phyloP scores from a whole-genome alignment of 2,329 filamentous ascomycete species.

The Hypoxylon rubiginosum region DNA sequence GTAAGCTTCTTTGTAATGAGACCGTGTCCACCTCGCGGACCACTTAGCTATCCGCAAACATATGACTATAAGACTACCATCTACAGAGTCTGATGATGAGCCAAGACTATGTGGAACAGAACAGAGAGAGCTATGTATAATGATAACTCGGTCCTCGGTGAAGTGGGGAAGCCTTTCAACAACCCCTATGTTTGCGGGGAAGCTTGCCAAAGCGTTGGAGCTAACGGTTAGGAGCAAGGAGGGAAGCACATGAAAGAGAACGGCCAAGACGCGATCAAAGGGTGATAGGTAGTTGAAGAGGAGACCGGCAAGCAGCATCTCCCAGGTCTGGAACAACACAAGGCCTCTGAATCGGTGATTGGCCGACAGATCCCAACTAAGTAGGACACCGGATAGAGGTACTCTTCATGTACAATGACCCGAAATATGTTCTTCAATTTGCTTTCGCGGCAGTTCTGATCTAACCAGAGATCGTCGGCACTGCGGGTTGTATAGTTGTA shows the following conservation, averaged over 20 bases:
- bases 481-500: constrained; percentile 7
- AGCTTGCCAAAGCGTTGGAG: constrained; percentile 38
- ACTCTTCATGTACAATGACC: constrained; percentile 27
- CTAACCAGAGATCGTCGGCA: constrained; percentile 31
- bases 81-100: constrained; percentile 9
- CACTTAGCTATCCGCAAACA: constrained; percentile 4
- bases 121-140: constrained; percentile 10
- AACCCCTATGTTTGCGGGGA: constrained; percentile 37
- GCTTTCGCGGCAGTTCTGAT: constrained; percentile 40
- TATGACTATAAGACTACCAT: constrained; percentile 14
- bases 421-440: constrained; percentile 23
- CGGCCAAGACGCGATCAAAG: constrained; percentile 26
- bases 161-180: constrained; percentile 42
- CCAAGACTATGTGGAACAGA: constrained; percentile 6
- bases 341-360: constrained; percentile 23
- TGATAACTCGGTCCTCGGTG: constrained; percentile 45
- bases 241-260: constrained; percentile 20
- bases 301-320: constrained; percentile 23
- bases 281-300: constrained; percentile 15
- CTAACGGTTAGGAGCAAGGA: constrained; percentile 15
- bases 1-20: constrained; percentile 3
- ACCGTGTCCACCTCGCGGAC: constrained; percentile 17
- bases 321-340: constrained; percentile 34
- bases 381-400: constrained; percentile 14
- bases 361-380: constrained; percentile 33